Base-by-base conservation (phyloP, 306 rosid species). In the Benincasa hispida region DNA sequence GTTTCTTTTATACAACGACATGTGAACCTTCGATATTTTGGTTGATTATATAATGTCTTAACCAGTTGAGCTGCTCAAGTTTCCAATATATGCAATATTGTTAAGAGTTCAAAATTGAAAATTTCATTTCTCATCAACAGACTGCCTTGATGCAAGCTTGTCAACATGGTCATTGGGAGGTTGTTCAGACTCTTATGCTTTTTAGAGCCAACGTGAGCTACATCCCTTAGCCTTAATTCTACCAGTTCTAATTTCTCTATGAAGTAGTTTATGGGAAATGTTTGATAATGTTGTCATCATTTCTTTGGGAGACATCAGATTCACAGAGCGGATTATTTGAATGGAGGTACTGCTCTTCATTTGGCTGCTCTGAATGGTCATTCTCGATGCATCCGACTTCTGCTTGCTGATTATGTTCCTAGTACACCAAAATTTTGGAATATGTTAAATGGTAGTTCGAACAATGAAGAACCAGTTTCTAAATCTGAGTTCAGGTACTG, bases 121-220 rank as follows among this genome's bases (percentile, higher is more conserved):
- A 18, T 28, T 19, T 27, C 5, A 0, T n/a, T 63, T 30, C 7
- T 50, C 45, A 32, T n/a, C 50, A 53, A 83, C 87, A 94, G 99
- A 95, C 99, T 81, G 98, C 99, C 65, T 87, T 95, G 90, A 95
- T 95, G 99, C 99, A 95, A 95, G 99, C 99, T 72, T 95, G 99
- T 84, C 98, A 95, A 81, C 91, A 92, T 76, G 99, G 99, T 82
- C 96, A 92, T 37, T 95, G 99, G 99, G 99, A 92, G 83, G 99
- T 95, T 62, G 98, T 89, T 80, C 96, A 82, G 96, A 89, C 84
- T 59, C 83, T 95, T 69, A 57, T 92, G 61, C 84, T 95, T 70
- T 88, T 81, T 62, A 84, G 78, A 6, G 97, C 99, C 68, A 95
- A 92, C 54, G 99, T 95, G 89, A 79, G 92, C 48, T 25, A 14